Conservation (phyloP, 2,329 filamentous ascomycete genomes). For the Fusarium verrucosum region DNA sequence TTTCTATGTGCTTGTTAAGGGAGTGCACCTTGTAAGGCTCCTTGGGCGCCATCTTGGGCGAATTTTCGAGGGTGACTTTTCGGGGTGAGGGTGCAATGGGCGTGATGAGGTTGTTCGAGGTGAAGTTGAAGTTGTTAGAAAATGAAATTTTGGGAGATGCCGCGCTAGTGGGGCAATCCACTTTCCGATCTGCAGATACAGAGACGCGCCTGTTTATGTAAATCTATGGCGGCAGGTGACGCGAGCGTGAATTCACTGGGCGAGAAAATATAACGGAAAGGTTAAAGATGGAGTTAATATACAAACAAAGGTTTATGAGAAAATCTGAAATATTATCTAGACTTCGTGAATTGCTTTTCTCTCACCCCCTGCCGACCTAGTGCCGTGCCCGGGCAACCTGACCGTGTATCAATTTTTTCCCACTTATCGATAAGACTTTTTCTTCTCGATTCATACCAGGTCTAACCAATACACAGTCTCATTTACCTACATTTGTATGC, state of each 20-base stretch:
- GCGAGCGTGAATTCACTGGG: background rate
- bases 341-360: background rate
- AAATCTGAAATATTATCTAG: background rate
- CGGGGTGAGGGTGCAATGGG: slow-evolving; percentile 39
- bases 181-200: slow-evolving; percentile 13
- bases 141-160: slow-evolving; percentile 44
- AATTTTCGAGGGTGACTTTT: slow-evolving; percentile 17
- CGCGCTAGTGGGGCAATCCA: slow-evolving; percentile 35
- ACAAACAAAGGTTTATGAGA: background rate
- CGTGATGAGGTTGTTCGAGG: slow-evolving; percentile 20
- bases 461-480: no score
- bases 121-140: slow-evolving; percentile 34
- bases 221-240: slow-evolving; percentile 11
- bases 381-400: background rate
- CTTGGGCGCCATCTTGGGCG: slow-evolving; percentile 50
- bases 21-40: slow-evolving; percentile 51
- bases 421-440: slow-evolving; percentile 36
- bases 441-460: no score
- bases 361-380: background rate
- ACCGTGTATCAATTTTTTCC: slow-evolving; percentile 13
- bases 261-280: background rate
- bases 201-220: slow-evolving; percentile 31
- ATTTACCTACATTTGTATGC: no score
- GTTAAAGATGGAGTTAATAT: background rate
- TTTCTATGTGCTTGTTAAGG: slow-evolving; percentile 51